Evolutionary conservation across 176 grass and related monocot species (phyloP), one percentile per base, ranked within the genome.

Genomic region (Bonia amplexicaulis): DNA sequence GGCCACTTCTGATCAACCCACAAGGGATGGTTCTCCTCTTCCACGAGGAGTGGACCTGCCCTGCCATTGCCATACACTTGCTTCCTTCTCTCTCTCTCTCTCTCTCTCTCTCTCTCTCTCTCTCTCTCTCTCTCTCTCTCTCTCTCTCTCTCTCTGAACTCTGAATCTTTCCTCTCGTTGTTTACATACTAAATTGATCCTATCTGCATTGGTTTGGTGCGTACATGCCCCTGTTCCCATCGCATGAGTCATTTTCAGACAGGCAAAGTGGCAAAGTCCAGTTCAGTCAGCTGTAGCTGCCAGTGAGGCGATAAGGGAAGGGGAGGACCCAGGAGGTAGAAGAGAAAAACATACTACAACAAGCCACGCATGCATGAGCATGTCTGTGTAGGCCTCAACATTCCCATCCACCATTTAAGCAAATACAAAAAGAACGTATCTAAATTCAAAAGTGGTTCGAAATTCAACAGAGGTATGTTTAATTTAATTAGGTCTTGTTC

Each of bases 11-110:
- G 84, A 90, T 73, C 88, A 39, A 19, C 73, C 88, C 84, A 90
- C 89, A 83, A 90, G 48, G 74, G 74, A n/a, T 69, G 87, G 89
- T 84, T 74, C 69, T 79, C 78, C 84, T 59, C 69, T 35, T 85
- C 71, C 88, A 77, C 7, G 63, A 76, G 23, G 0, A 31, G 82
- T 76, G 83, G 82, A 81, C 77, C 82, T 70, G 51, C 80, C 45
- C 12, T 12, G 48, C 47, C 74, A 64, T 55, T 29, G 44, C 65
- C 45, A 53, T 31, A 58, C 35, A 19, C 55, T 26, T 22, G 51
- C 53, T 7, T 7, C 46, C 8, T 8, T 19, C 3, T 25, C 44
- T 17, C 13, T 12, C 2, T 0, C 53, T 45, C 7, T 45, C 7
- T 33, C 26, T 33, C 19, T 19, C 29, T 16, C 64, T 67, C 33